Evolutionary conservation across 768 basidiomycete species (phyloP).

Genomic region (Collybiopsis luxurians): DNA sequence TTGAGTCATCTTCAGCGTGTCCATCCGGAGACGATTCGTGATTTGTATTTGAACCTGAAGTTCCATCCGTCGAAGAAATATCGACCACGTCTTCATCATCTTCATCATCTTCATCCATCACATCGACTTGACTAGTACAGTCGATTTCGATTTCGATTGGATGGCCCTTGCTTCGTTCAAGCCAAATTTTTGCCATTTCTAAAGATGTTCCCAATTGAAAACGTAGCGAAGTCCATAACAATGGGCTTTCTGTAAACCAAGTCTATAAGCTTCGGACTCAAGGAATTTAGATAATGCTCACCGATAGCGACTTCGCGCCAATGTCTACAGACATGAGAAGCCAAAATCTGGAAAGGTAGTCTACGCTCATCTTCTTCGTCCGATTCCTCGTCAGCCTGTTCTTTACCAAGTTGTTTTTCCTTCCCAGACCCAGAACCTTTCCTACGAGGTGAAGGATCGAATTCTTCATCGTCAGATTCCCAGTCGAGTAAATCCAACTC

Average conservation of each 20-base stretch:
- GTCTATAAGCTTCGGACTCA: not conserved
- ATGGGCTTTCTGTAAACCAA: constrained; percentile 19
- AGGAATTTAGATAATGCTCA: not conserved
- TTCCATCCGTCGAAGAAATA: constrained; percentile 21
- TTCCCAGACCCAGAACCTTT: constrained; percentile 14
- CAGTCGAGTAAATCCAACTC: constrained; percentile 20
- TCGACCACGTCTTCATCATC: constrained; percentile 21
- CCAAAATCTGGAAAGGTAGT: constrained; percentile 32
- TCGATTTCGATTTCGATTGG: constrained; percentile 27
- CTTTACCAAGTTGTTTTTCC: constrained; percentile 9
- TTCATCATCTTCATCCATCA: not conserved
- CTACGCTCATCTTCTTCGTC: constrained; percentile 15
- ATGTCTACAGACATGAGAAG: constrained; percentile 39
- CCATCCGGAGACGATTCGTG: not conserved
- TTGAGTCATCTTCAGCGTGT: not conserved
- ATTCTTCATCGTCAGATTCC: constrained; percentile 31
- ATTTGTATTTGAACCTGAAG: not conserved
- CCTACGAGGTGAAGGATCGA: too few species aligned
- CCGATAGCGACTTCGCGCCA: constrained; percentile 37
- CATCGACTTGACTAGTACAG: constrained; percentile 2
- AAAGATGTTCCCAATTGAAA: constrained; percentile 26
- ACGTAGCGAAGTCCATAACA: constrained; percentile 38
- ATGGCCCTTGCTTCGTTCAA: constrained; percentile 26
- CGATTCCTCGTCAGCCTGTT: constrained; percentile 11
- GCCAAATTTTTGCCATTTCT: constrained; percentile 21